phyloP scores from a whole-genome alignment of 2,329 filamentous ascomycete genomes.

The Cercospora nicotianae region DNA sequence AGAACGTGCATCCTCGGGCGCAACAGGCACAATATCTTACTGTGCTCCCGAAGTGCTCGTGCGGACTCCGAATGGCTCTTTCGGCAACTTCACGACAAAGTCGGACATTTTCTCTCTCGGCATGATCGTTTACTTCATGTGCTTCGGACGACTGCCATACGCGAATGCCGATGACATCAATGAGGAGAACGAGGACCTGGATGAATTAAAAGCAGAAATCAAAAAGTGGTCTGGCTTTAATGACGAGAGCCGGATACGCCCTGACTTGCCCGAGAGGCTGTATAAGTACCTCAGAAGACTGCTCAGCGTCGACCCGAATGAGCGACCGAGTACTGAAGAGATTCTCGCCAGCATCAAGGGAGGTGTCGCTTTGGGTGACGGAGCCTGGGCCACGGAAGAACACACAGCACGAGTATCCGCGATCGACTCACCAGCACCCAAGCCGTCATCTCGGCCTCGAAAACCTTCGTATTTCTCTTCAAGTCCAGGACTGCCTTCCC shows the following conservation, averaged over 20 bases:
- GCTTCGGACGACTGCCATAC: slow-evolving; percentile 87
- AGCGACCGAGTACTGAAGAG: slow-evolving; percentile 81
- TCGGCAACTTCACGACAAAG: slow-evolving; percentile 93
- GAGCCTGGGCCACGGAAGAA: slow-evolving; percentile 31
- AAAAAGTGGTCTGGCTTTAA: slow-evolving; percentile 83
- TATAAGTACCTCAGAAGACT: slow-evolving; percentile 82
- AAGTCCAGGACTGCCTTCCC: slow-evolving; percentile 25
- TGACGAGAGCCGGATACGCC: slow-evolving; percentile 56
- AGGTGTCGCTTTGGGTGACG: slow-evolving; percentile 40
- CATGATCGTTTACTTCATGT: slow-evolving; percentile 99
- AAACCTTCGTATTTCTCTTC: slow-evolving; percentile 29
- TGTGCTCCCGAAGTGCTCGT: slow-evolving; percentile 88
- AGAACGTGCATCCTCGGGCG: slow-evolving; percentile 82
- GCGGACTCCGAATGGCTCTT: slow-evolving; percentile 63
- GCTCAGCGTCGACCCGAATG: slow-evolving; percentile 71
- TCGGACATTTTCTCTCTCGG: slow-evolving; percentile 97
- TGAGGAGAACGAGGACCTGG: slow-evolving; percentile 89
- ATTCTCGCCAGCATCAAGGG: slow-evolving; percentile 78
- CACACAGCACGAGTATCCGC: slow-evolving; percentile 42
- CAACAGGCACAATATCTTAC: slow-evolving; percentile 95
- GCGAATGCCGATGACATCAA: slow-evolving; percentile 77
- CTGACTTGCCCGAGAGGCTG: slow-evolving; percentile 80
- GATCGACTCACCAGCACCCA: slow-evolving; percentile 42
- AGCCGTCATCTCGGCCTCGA: slow-evolving; percentile 22
- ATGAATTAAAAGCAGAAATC: slow-evolving; percentile 82